Evolutionary conservation across 2,329 filamentous ascomycete species (phyloP).

Genomic region (Curvularia spicifera): DNA sequence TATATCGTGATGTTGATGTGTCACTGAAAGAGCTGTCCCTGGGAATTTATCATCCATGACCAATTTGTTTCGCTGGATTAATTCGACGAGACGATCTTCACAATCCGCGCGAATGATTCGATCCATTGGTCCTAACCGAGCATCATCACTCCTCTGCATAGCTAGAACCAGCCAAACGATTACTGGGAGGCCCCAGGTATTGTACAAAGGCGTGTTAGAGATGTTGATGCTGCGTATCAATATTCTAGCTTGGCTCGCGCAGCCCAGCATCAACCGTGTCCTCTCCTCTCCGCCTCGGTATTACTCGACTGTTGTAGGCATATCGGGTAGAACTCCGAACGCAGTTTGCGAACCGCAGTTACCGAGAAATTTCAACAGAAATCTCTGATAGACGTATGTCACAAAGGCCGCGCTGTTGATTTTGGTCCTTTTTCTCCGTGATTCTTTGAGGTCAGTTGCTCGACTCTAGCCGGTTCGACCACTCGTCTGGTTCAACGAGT

Average conservation of each 20-base stretch:
- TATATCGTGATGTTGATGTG: background rate
- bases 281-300: background rate
- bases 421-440: background rate
- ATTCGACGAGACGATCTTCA: background rate
- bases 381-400: background rate
- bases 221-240: background rate
- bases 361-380: background rate
- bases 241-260: background rate
- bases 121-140: background rate
- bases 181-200: background rate
- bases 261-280: background rate
- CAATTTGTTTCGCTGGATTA: too few relatives aligned
- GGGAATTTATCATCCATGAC: background rate
- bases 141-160: background rate
- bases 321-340: background rate
- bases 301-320: background rate
- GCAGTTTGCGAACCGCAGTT: background rate
- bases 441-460: background rate
- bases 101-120: background rate
- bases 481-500: background rate
- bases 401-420: background rate
- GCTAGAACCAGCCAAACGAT: background rate
- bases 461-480: too few relatives aligned
- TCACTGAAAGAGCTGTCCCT: background rate
- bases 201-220: background rate